These are phyloP conservation scores for Metschnikowia noctiluminum DNA, from an alignment of 805 yeast species.

Conservation along the genomic window DNA sequence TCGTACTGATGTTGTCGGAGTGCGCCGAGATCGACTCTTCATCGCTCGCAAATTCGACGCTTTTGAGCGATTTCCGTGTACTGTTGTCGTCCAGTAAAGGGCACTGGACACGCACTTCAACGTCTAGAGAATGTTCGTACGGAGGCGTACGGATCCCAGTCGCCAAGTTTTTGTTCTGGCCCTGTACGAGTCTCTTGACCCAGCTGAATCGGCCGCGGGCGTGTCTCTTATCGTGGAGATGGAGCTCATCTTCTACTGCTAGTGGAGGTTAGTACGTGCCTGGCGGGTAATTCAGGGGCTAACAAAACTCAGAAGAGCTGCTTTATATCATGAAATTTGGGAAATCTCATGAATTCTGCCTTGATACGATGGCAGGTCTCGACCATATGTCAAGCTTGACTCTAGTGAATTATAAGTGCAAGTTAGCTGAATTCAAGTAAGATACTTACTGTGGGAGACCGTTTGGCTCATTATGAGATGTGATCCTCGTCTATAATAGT, in stretches of 20 bases:
- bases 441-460: not conserved
- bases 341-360: too few species aligned
- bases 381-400: too few species aligned
- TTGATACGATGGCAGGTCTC: too few species aligned
- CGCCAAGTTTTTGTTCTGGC: conserved; percentile 22
- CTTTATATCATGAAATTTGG: not conserved
- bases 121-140: conserved; percentile 4
- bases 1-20: conserved; percentile 41
- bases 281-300: not conserved
- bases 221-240: conserved; percentile 25
- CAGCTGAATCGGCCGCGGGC: conserved; percentile 34
- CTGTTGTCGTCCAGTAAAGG: not conserved
- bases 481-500: too few species aligned
- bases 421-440: not conserved
- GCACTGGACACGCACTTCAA: not conserved
- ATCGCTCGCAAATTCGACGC: conserved; percentile 15
- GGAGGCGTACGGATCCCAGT: conserved; percentile 12
- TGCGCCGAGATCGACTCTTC: conserved; percentile 13
- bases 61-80: conserved; percentile 7
- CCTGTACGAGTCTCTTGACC: conserved; percentile 41
- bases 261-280: conserved; percentile 1
- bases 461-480: not conserved
- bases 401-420: not conserved
- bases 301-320: not conserved
- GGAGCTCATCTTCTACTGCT: conserved; percentile 8